Evolutionary conservation across 2,329 filamentous ascomycete genomes (phyloP).

Genomic region (Ascochyta koolunga): DNA sequence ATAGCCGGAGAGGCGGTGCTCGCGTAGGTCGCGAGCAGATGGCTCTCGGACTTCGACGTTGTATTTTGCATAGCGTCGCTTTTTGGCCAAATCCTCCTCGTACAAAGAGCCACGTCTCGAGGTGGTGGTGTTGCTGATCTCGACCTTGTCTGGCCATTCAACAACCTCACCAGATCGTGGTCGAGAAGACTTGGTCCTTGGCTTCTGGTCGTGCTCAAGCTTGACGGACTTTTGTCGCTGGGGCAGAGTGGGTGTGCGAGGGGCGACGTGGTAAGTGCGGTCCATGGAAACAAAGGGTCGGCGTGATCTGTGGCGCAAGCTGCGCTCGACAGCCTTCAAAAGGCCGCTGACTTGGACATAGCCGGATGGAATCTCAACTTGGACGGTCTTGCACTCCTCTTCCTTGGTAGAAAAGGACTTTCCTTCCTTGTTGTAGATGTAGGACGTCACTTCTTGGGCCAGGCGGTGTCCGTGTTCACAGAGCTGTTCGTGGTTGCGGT

Average conservation of each 20-base stretch:
- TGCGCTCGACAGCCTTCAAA: slow-evolving; percentile 51
- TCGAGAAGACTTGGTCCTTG: slow-evolving; percentile 34
- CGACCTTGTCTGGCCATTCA: slow-evolving; percentile 44
- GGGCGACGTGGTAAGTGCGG: slow-evolving; percentile 50
- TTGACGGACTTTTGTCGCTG: slow-evolving; percentile 40
- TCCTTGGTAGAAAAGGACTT: slow-evolving; percentile 43
- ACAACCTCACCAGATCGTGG: slow-evolving; percentile 47
- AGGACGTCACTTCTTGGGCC: slow-evolving; percentile 53
- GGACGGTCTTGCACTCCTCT: slow-evolving; percentile 51
- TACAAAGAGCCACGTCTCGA: slow-evolving; percentile 51
- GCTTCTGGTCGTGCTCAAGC: slow-evolving; percentile 38
- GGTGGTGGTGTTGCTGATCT: slow-evolving; percentile 39
- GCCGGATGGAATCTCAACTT: slow-evolving; percentile 52
- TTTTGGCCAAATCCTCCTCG: slow-evolving; percentile 46
- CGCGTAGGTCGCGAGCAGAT: slow-evolving; percentile 42
- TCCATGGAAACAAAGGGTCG: slow-evolving; percentile 53
- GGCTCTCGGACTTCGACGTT: slow-evolving; percentile 51
- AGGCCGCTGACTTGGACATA: slow-evolving; percentile 51
- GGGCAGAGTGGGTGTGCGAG: slow-evolving; percentile 40
- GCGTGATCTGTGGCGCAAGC: slow-evolving; percentile 43
- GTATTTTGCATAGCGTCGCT: slow-evolving; percentile 48
- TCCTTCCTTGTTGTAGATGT: slow-evolving; percentile 51
- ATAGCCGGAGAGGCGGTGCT: slow-evolving; percentile 48
- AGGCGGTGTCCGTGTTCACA: slow-evolving; percentile 53
- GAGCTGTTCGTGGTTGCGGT: slow-evolving; percentile 48